Percentiles rank a stretch among this genome's conserved stretches.
Evolutionary conservation across 225 moss, liverwort and hornwort species (phyloP).

Genomic region (Anthoceros angustus): DNA sequence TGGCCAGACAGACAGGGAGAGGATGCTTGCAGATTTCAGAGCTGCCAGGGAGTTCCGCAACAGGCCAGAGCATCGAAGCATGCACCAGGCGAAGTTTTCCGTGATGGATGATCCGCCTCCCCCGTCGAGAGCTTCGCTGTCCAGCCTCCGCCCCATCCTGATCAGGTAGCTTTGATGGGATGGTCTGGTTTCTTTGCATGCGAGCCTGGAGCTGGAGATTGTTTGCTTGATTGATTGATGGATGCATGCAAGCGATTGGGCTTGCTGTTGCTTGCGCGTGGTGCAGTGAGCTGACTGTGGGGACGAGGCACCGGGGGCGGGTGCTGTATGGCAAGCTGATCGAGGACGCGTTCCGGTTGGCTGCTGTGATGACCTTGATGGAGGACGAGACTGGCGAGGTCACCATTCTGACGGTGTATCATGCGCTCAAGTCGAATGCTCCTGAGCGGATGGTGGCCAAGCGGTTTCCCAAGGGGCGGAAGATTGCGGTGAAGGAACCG

Average conservation of each 20-base stretch:
- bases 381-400: constrained; percentile 16
- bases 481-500: constrained; percentile 21
- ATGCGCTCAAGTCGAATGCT: constrained; percentile 12
- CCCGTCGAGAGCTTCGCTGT: neutral
- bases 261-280: no score
- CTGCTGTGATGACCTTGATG: constrained; percentile 16
- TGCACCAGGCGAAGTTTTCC: neutral
- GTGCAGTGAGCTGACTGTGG: constrained; percentile 11
- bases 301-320: constrained; percentile 12
- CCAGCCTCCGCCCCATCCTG: neutral
- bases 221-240: no score
- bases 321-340: constrained; percentile 17
- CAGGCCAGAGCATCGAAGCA: neutral
- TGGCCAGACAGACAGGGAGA: neutral
- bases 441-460: constrained; percentile 9
- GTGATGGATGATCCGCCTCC: neutral
- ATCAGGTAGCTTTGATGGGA: neutral
- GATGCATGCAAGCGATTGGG: no score
- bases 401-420: constrained; percentile 16
- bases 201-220: no score
- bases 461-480: constrained; percentile 14
- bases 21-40: neutral
- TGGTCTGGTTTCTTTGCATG: neutral
- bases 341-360: constrained; percentile 16
- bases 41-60: neutral